Conservation (phyloP, 768 basidiomycete species). For the Tylopilus plumbeoviolaceoides region DNA sequence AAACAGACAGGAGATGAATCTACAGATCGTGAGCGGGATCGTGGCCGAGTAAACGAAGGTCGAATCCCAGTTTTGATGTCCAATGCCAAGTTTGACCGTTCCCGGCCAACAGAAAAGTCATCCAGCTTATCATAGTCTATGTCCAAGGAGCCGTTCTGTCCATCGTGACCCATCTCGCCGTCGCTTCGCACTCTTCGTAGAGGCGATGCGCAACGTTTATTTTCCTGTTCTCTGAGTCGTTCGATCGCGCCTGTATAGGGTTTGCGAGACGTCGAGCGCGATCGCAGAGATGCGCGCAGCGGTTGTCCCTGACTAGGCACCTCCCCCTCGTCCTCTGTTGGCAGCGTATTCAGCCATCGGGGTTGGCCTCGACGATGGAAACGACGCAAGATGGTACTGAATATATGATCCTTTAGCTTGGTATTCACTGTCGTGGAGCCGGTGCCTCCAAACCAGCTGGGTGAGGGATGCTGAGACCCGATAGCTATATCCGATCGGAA, state of each 20-base stretch:
- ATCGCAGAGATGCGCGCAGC: neutral
- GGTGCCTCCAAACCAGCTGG: constrained; percentile 76
- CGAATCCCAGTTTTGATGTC: constrained; percentile 21
- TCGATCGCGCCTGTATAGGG: constrained; percentile 32
- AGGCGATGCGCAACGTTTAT: constrained; percentile 30
- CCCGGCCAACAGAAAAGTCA: constrained; percentile 14
- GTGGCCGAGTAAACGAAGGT: constrained; percentile 32
- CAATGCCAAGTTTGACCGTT: constrained; percentile 18
- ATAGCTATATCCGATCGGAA: constrained; percentile 40
- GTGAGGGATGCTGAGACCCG: constrained; percentile 31
- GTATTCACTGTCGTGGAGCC: constrained; percentile 94
- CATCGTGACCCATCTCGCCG: constrained; percentile 36
- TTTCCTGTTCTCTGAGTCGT: constrained; percentile 36
- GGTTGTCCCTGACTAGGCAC: constrained; percentile 40
- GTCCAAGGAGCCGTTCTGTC: constrained; percentile 39
- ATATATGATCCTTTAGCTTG: constrained; percentile 92
- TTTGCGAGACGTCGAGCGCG: constrained; percentile 17
- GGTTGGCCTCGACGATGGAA: constrained; percentile 49
- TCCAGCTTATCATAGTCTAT: constrained; percentile 36
- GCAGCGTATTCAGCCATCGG: constrained; percentile 33
- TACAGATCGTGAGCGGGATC: constrained; percentile 41
- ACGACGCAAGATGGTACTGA: constrained; percentile 79
- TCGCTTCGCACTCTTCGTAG: constrained; percentile 70
- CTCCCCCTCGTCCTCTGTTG: constrained; percentile 54
- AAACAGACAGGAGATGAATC: constrained; percentile 23